Evolutionary conservation across 1,139 yeast species (phyloP).

Genomic region (Yamadazyma atmosphaerica): DNA sequence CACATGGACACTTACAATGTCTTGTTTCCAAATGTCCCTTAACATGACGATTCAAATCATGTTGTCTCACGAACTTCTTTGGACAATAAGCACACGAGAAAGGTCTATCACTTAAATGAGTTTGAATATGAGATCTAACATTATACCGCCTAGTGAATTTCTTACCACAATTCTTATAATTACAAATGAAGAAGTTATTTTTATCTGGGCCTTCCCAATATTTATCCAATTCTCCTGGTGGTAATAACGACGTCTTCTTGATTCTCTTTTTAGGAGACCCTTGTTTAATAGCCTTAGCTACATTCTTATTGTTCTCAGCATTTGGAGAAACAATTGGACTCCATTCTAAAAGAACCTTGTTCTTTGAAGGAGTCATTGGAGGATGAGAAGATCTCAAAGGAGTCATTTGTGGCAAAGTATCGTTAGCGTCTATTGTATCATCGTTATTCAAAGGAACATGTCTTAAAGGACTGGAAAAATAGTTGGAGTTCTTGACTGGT

Average conservation of each 20-base stretch:
- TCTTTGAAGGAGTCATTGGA: constrained; percentile 39
- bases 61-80: constrained; percentile 82
- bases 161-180: constrained; percentile 79
- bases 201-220: constrained; percentile 81
- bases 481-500: constrained; percentile 26
- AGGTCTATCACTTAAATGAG: constrained; percentile 94
- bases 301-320: constrained; percentile 38
- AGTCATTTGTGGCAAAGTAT: constrained; percentile 42
- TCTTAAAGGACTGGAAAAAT: constrained; percentile 27
- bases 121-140: constrained; percentile 95
- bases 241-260: constrained; percentile 70
- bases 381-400: constrained; percentile 33
- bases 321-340: constrained; percentile 54
- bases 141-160: constrained; percentile 86
- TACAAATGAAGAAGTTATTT: constrained; percentile 67
- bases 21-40: constrained; percentile 83
- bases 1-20: constrained; percentile 78
- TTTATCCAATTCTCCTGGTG: constrained; percentile 86
- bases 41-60: constrained; percentile 87
- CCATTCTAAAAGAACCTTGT: constrained; percentile 49
- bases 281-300: constrained; percentile 40
- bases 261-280: constrained; percentile 46
- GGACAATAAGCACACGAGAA: constrained; percentile 63
- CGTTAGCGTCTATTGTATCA: constrained; percentile 41
- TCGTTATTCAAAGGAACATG: constrained; percentile 20